A percentile compares a stretch with the other conserved stretches of the same genome.
Evolutionary conservation across 495 filamentous ascomycete species (phyloP).

Genomic region (Podospora bellae-mahoneyi): DNA sequence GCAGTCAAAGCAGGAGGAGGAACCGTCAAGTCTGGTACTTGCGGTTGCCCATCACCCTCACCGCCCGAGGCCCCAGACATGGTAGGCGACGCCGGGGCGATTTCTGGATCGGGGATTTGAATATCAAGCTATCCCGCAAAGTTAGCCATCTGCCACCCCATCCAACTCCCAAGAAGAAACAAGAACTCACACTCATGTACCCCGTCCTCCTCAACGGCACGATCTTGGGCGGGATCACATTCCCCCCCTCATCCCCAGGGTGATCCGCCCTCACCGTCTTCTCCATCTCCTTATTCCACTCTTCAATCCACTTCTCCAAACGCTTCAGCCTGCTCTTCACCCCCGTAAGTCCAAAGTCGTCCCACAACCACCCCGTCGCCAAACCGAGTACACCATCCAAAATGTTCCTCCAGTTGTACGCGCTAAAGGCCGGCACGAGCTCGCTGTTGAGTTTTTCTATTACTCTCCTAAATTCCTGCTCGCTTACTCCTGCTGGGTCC

Average conservation of each 20-base stretch:
- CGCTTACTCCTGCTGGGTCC: slow-evolving; percentile 72
- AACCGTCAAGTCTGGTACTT: slow-evolving; percentile 1
- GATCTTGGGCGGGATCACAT: slow-evolving; percentile 59
- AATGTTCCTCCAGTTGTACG: slow-evolving; percentile 65
- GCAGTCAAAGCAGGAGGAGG: slow-evolving; percentile 18
- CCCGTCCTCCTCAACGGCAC: slow-evolving; percentile 76
- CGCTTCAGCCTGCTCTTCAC: slow-evolving; percentile 63
- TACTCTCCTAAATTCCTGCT: slow-evolving; percentile 76
- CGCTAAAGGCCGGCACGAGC: slow-evolving; percentile 68
- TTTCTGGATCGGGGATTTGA: slow-evolving; percentile 38
- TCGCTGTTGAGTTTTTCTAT: slow-evolving; percentile 73
- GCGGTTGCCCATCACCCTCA: slow-evolving; percentile 14
- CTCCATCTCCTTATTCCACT: slow-evolving; percentile 69
- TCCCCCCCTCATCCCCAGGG: slow-evolving; percentile 32
- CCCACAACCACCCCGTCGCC: slow-evolving; percentile 87
- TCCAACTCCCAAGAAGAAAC: background rate
- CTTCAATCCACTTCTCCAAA: slow-evolving; percentile 74
- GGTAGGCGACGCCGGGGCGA: slow-evolving; percentile 33
- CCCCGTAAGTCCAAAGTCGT: slow-evolving; percentile 73
- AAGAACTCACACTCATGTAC: slow-evolving; percentile 74
- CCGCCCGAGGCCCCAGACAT: slow-evolving; percentile 25
- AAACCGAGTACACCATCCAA: slow-evolving; percentile 73
- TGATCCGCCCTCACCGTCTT: slow-evolving; percentile 50
- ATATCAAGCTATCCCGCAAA: slow-evolving; percentile 33
- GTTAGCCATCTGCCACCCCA: slow-evolving; percentile 12